Percentiles rank a stretch among this genome's conserved stretches.
phyloP scores from a whole-genome alignment of 352 stramenopile genomes.

The Phytophthora colocasiae region DNA sequence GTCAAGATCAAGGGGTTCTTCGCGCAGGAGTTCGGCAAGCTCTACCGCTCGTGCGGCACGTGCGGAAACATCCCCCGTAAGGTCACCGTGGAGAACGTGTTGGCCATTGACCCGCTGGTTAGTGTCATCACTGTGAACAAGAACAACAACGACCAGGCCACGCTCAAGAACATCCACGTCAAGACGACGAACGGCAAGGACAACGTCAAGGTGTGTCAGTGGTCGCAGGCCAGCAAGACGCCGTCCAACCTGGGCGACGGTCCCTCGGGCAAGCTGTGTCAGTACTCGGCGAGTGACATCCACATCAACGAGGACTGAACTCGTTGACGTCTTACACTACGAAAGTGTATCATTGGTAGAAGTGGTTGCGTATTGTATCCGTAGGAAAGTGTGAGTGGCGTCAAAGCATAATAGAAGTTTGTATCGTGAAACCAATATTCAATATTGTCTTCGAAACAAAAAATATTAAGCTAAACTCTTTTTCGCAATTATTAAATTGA shows the following conservation, averaged over 20 bases:
- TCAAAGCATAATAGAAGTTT: no score
- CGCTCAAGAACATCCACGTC: constrained; percentile 31
- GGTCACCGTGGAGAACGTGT: constrained; percentile 34
- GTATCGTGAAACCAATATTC: no score
- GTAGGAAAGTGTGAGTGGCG: no score
- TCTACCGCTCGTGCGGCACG: neutral
- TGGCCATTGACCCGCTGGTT: constrained; percentile 26
- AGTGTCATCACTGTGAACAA: constrained; percentile 30
- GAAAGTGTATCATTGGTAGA: neutral
- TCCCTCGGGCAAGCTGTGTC: constrained; percentile 19
- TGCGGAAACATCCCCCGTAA: constrained; percentile 16
- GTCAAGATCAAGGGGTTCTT: neutral
- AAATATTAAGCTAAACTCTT: no score
- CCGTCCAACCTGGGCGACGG: constrained; percentile 25
- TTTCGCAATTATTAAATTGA: no score
- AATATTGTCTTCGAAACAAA: no score
- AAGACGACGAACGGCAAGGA: constrained; percentile 22
- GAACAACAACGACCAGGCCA: constrained; percentile 36
- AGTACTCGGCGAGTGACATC: constrained; percentile 24
- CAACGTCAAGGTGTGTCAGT: constrained; percentile 10
- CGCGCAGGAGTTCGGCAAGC: neutral
- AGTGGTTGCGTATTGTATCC: neutral
- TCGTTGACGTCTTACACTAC: constrained; percentile 10
- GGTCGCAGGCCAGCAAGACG: constrained; percentile 24
- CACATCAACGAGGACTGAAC: constrained; percentile 31